phyloP scores from a whole-genome alignment of 805 yeast genomes.

The Starmerella bacillaris region DNA sequence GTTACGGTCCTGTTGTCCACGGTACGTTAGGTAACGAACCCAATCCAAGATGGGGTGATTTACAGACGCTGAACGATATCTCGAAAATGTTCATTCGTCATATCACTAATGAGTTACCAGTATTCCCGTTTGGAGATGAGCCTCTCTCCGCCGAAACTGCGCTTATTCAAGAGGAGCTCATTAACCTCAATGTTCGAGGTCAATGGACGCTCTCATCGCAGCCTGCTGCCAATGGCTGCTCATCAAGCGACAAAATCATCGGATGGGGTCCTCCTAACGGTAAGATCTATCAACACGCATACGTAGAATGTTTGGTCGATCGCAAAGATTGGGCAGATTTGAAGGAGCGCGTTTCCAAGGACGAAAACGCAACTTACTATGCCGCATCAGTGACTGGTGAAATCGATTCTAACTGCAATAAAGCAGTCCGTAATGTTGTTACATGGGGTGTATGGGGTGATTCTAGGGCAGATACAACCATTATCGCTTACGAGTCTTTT shows the following conservation, averaged over 20 bases:
- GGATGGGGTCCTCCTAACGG: slow-evolving; percentile 98
- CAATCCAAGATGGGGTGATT: slow-evolving; percentile 62
- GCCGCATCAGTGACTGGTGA: slow-evolving; percentile 36
- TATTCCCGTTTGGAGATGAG: slow-evolving; percentile 82
- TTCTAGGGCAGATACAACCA: slow-evolving; percentile 66
- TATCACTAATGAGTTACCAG: slow-evolving; percentile 53
- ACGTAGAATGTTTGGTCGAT: slow-evolving; percentile 75
- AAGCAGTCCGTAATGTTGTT: slow-evolving; percentile 52
- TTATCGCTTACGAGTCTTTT: slow-evolving; percentile 81
- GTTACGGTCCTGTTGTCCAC: slow-evolving; percentile 84
- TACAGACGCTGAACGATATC: slow-evolving; percentile 41
- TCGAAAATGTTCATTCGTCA: slow-evolving; percentile 51
- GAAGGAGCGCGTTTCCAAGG: slow-evolving; percentile 11
- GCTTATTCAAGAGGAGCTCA: slow-evolving; percentile 75
- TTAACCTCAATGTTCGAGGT: slow-evolving; percentile 55
- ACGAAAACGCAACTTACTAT: slow-evolving; percentile 51
- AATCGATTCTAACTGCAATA: slow-evolving; percentile 40
- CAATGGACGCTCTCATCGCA: slow-evolving; percentile 86
- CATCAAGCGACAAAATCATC: slow-evolving; percentile 65
- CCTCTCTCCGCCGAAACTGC: slow-evolving; percentile 80
- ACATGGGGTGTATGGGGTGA: slow-evolving; percentile 97
- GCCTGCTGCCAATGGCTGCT: slow-evolving; percentile 73
- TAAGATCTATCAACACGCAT: slow-evolving; percentile 76
- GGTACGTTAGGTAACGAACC: slow-evolving; percentile 47
- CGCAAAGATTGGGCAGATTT: slow-evolving; percentile 44